These are phyloP conservation scores for Yueomyces sp. DNA, from an alignment of 1,139 yeast species.

Conservation along the genomic window DNA sequence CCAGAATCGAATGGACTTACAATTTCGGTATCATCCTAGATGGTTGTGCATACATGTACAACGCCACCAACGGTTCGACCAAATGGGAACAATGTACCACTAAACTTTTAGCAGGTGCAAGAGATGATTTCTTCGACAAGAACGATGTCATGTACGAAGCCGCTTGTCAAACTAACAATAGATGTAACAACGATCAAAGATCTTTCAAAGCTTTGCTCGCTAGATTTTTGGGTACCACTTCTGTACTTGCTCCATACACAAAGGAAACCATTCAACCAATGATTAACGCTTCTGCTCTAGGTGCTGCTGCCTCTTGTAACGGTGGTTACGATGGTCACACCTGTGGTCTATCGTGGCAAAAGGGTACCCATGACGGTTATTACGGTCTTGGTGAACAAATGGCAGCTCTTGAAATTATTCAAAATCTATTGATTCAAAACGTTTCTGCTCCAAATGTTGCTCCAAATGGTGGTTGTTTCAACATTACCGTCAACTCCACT, in stretches of 20 bases:
- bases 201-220: slow-evolving; percentile 46
- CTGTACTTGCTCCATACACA: slow-evolving; percentile 34
- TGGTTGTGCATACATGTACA: slow-evolving; percentile 46
- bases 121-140: slow-evolving; percentile 29
- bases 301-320: slow-evolving; percentile 55
- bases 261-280: slow-evolving; percentile 27
- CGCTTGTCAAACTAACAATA: slow-evolving; percentile 33
- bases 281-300: slow-evolving; percentile 38
- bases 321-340: slow-evolving; percentile 65
- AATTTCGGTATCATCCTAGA: slow-evolving; percentile 45
- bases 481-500: background rate
- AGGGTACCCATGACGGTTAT: slow-evolving; percentile 43
- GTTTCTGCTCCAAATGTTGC: slow-evolving; percentile 29
- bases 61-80: slow-evolving; percentile 34
- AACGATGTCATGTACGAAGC: slow-evolving; percentile 40
- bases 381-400: slow-evolving; percentile 72
- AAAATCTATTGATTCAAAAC: slow-evolving; percentile 28
- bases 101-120: slow-evolving; percentile 30
- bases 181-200: slow-evolving; percentile 48
- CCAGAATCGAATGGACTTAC: slow-evolving; percentile 43
- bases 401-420: slow-evolving; percentile 54
- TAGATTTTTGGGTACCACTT: slow-evolving; percentile 39
- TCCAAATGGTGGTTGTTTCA: background rate
- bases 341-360: slow-evolving; percentile 55
- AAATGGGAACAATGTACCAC: slow-evolving; percentile 37